Conservation (phyloP, 768 basidiomycete genomes). For the Naganishia randhawae region DNA sequence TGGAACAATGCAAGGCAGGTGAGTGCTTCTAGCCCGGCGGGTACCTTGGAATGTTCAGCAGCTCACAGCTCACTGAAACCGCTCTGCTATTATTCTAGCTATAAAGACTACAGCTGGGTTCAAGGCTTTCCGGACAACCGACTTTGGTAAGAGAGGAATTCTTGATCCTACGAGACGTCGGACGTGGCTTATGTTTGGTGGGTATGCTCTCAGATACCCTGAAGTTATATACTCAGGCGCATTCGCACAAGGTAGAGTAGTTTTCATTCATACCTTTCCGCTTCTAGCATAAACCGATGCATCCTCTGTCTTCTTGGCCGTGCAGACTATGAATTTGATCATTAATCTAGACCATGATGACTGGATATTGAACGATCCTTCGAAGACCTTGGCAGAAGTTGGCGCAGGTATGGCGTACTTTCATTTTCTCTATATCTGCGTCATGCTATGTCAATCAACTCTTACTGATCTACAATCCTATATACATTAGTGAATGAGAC, state of each 20-base stretch:
- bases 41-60: no score
- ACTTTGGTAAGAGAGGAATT: constrained; percentile 59
- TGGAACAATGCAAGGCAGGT: constrained; percentile 69
- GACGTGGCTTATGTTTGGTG: background rate
- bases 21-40: no score
- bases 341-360: constrained; percentile 91
- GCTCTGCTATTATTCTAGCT: no score
- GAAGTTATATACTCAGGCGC: constrained; percentile 90
- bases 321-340: constrained; percentile 92
- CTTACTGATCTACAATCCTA: background rate
- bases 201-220: constrained; percentile 65
- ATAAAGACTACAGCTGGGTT: constrained; percentile 71
- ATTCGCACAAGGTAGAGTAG: constrained; percentile 78
- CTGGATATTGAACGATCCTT: constrained; percentile 76
- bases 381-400: constrained; percentile 61
- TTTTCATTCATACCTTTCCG: background rate
- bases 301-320: background rate
- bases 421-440: background rate
- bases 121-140: constrained; percentile 77
- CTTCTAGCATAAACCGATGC: background rate
- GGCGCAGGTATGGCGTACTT: constrained; percentile 65
- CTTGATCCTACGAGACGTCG: background rate
- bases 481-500: constrained; percentile 78
- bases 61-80: no score
- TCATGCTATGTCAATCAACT: background rate